Evolutionary conservation across 2,329 filamentous ascomycete species (phyloP).

Genomic region (Graphium sp.): DNA sequence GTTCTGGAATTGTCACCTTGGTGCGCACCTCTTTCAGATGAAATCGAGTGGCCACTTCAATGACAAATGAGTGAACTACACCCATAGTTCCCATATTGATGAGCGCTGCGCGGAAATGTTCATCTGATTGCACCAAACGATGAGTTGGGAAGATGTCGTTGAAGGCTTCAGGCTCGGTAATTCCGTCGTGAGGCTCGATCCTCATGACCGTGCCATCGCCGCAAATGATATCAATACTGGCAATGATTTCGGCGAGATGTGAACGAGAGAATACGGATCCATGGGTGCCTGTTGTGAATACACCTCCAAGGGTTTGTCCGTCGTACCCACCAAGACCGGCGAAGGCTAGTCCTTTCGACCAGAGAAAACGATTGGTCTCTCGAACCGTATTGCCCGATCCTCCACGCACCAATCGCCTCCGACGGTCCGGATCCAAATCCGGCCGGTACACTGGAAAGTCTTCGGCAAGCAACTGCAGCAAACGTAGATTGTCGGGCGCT

Average conservation of each 20-base stretch:
- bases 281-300: conserved; percentile 5
- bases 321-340: conserved; percentile 4
- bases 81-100: conserved; percentile 5
- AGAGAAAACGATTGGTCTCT: conserved; percentile 2
- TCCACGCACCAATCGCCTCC: conserved; percentile 1
- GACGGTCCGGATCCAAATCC: too few relatives aligned
- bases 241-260: conserved; percentile 3
- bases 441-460: conserved; percentile 3
- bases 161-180: conserved; percentile 3
- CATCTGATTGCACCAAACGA: conserved; percentile 3
- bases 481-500: conserved; percentile 1
- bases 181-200: conserved; percentile 1
- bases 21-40: conserved; percentile 4
- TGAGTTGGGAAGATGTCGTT: not conserved
- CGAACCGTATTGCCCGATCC: conserved; percentile 3
- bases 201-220: conserved; percentile 1
- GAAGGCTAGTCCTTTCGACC: conserved; percentile 3
- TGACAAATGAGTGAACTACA: conserved; percentile 3
- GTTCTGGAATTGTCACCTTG: conserved; percentile 1
- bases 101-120: conserved; percentile 3
- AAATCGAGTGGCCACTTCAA: conserved; percentile 2
- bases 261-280: conserved; percentile 3
- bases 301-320: conserved; percentile 4
- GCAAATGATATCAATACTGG: conserved; percentile 2
- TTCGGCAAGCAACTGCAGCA: not conserved